A percentile compares a stretch with the other conserved stretches of the same genome.
Evolutionary conservation across 208 protist genomes (phyloP).

Genomic region (Trypanosoma cruzi): DNA sequence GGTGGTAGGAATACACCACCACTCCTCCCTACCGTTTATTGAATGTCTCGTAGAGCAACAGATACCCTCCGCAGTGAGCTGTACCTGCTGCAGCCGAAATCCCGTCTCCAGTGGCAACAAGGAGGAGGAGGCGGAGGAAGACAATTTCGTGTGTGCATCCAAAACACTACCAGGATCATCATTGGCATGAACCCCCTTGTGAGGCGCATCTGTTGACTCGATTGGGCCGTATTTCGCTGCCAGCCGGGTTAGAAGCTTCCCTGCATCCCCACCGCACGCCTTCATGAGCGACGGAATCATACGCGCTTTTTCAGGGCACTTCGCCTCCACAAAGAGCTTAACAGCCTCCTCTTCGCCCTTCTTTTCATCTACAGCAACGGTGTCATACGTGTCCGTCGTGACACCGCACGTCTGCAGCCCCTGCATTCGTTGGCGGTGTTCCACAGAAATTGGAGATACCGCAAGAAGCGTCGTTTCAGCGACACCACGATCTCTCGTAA

Average conservation of each 20-base stretch:
- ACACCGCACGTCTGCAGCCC: neutral
- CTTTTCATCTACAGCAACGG: neutral
- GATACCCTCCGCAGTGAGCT: constrained; percentile 7
- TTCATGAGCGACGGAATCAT: constrained; percentile 54
- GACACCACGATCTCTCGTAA: neutral
- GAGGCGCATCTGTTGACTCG: neutral
- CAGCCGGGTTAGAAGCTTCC: constrained; percentile 44
- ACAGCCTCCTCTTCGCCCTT: constrained; percentile 19
- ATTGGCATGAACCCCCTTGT: neutral
- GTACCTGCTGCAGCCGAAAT: neutral
- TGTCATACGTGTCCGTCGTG: neutral
- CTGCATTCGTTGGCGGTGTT: constrained; percentile 3
- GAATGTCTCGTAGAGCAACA: constrained; percentile 11
- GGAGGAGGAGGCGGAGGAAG: neutral
- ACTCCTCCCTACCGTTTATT: neutral
- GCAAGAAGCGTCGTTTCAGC: constrained; percentile 14
- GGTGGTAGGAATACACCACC: constrained; percentile 30
- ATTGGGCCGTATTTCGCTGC: constrained; percentile 50
- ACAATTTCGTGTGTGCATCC: neutral
- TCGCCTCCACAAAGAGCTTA: constrained; percentile 38
- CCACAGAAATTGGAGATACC: constrained; percentile 13
- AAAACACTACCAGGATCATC: neutral
- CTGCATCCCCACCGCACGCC: constrained; percentile 42
- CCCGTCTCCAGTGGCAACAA: neutral
- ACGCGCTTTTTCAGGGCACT: constrained; percentile 64